Evolutionary conservation across 2,329 filamentous ascomycete species (phyloP).

Genomic region (Lachnellula cervina): DNA sequence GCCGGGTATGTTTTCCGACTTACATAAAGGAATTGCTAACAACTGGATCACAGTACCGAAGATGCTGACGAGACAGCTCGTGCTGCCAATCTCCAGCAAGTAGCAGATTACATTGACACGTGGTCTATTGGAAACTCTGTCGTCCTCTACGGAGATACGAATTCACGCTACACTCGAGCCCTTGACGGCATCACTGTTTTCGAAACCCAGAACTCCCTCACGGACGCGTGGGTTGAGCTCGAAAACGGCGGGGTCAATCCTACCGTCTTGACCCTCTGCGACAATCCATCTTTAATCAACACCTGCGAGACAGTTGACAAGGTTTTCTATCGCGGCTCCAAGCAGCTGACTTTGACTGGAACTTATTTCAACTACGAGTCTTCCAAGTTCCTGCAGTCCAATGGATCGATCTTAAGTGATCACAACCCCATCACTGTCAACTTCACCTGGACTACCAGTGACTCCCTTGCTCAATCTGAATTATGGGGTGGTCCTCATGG

Average conservation of each 20-base stretch:
- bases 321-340: conserved; percentile 49
- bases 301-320: conserved; percentile 65
- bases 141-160: conserved; percentile 60
- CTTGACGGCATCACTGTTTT: conserved; percentile 50
- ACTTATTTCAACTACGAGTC: conserved; percentile 52
- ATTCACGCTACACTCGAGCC: conserved; percentile 57
- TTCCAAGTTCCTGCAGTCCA: conserved; percentile 49
- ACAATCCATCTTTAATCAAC: conserved; percentile 50
- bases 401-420: conserved; percentile 55
- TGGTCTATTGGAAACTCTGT: conserved; percentile 57
- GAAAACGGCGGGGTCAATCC: conserved; percentile 44
- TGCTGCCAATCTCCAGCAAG: conserved; percentile 54
- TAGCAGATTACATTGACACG: conserved; percentile 51
- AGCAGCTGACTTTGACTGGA: conserved; percentile 43
- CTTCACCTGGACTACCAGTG: conserved; percentile 41
- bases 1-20: conserved; percentile 42
- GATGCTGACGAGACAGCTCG: conserved; percentile 50
- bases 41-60: conserved; percentile 33
- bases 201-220: conserved; percentile 46
- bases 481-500: conserved; percentile 47
- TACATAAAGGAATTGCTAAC: background rate
- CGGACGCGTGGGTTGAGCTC: conserved; percentile 56
- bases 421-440: conserved; percentile 60
- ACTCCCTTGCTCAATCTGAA: conserved; percentile 39
- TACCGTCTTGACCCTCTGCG: conserved; percentile 41